Conservation (phyloP, 306 rosid species). For the Inga laurina region DNA sequence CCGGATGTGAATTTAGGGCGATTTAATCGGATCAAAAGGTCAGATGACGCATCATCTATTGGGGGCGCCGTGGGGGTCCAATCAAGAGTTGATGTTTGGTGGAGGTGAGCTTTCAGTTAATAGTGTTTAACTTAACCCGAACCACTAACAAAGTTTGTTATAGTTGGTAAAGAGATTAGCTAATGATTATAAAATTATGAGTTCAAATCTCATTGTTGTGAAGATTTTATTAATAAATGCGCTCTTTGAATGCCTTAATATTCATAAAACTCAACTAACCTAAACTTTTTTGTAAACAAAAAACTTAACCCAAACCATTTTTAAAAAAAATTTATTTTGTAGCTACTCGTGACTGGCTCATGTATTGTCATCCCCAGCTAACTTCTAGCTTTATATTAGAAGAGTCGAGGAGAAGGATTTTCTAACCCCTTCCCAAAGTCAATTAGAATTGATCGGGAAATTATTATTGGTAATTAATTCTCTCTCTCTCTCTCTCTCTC, state of each 20-base stretch:
- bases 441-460: neutral
- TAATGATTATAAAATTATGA: accelerated
- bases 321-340: no score
- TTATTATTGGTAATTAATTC: neutral
- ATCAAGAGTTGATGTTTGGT: neutral
- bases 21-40: neutral
- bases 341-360: neutral
- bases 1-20: neutral
- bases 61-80: conserved; percentile 19
- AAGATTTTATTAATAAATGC: no score
- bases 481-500: neutral
- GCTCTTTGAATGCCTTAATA: no score
- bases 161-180: no score
- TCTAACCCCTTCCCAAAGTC: neutral
- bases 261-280: no score
- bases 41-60: neutral
- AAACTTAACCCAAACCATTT: neutral
- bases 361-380: neutral
- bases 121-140: neutral
- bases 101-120: neutral
- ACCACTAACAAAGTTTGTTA: no score
- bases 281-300: no score
- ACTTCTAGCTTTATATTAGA: neutral
- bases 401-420: neutral
- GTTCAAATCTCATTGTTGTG: no score